phyloP scores from a whole-genome alignment of 2,329 filamentous ascomycete species.

The Aspergillus ustus region DNA sequence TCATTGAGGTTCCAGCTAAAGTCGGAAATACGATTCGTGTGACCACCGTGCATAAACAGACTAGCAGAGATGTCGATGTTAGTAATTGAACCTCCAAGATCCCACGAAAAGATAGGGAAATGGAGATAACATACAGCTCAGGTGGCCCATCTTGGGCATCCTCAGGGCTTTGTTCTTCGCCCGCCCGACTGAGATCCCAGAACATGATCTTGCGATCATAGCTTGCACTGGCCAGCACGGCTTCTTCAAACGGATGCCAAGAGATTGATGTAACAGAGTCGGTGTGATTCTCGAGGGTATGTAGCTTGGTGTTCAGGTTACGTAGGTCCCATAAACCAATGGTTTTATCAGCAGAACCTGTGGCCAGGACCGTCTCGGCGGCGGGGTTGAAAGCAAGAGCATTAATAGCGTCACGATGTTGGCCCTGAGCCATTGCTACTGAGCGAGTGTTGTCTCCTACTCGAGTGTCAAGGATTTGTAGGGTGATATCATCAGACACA shows the following conservation, averaged over 20 bases:
- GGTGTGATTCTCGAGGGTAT: constrained; percentile 84
- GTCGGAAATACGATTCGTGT: constrained; percentile 95
- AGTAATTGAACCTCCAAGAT: not conserved
- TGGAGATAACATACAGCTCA: constrained; percentile 71
- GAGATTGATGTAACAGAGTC: constrained; percentile 89
- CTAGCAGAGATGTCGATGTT: constrained; percentile 48
- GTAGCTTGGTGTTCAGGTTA: constrained; percentile 86
- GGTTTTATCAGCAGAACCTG: constrained; percentile 92
- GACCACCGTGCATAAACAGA: constrained; percentile 97
- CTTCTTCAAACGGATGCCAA: constrained; percentile 91
- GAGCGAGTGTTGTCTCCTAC: constrained; percentile 67
- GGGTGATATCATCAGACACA: constrained; percentile 91
- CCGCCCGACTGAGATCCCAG: constrained; percentile 91
- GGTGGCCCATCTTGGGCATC: constrained; percentile 94
- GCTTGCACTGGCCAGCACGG: constrained; percentile 86
- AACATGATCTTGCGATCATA: constrained; percentile 94
- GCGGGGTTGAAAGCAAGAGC: constrained; percentile 93
- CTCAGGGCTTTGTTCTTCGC: constrained; percentile 92
- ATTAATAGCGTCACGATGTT: constrained; percentile 92
- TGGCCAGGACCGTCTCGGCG: constrained; percentile 87
- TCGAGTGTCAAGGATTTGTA: constrained; percentile 90
- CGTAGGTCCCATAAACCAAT: constrained; percentile 95
- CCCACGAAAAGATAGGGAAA: constrained; percentile 2
- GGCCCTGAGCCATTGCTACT: constrained; percentile 70
- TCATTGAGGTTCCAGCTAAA: constrained; percentile 98